phyloP scores from a whole-genome alignment of 1,284 basidiomycete genomes.

The Cutaneotrichosporon mucoides region DNA sequence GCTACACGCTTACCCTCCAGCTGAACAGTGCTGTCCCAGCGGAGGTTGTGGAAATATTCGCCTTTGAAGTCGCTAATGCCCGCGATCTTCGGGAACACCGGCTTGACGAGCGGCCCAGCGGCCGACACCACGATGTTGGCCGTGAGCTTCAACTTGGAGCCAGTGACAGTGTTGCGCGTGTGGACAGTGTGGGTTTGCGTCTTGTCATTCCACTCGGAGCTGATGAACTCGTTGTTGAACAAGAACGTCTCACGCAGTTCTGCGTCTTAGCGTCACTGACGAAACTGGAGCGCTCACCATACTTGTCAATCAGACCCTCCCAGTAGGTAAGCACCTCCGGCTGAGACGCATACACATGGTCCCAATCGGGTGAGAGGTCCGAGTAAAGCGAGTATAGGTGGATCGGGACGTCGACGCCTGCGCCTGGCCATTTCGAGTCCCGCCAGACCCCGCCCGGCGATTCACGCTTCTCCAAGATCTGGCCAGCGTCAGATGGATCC shows the following conservation, averaged over 20 bases:
- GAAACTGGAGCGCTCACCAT: not conserved
- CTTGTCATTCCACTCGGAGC: conserved; percentile 19
- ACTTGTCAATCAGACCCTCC: conserved; percentile 19
- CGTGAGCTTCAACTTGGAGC: not conserved
- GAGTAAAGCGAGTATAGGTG: conserved; percentile 30
- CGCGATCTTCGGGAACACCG: conserved; percentile 35
- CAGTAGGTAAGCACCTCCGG: conserved; percentile 26
- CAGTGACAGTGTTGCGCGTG: conserved; percentile 6
- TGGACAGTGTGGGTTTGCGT: conserved; percentile 22
- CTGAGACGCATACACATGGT: conserved; percentile 14
- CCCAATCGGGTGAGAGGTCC: conserved; percentile 21
- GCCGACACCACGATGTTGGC: conserved; percentile 32
- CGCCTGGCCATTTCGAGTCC: conserved; percentile 26
- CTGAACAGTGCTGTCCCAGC: conserved; percentile 32
- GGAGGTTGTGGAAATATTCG: conserved; percentile 37
- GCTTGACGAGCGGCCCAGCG: conserved; percentile 28
- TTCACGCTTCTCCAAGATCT: conserved; percentile 25
- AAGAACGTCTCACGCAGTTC: conserved; percentile 16
- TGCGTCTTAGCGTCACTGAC: not conserved
- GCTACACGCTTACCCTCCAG: conserved; percentile 3
- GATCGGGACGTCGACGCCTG: conserved; percentile 32
- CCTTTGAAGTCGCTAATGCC: conserved; percentile 42
- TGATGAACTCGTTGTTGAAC: conserved; percentile 21
- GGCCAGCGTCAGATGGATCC: not conserved
- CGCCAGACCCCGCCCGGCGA: conserved; percentile 32